Evolutionary conservation across 768 basidiomycete genomes (phyloP).

Genomic region (Pisolithus tinctorius): DNA sequence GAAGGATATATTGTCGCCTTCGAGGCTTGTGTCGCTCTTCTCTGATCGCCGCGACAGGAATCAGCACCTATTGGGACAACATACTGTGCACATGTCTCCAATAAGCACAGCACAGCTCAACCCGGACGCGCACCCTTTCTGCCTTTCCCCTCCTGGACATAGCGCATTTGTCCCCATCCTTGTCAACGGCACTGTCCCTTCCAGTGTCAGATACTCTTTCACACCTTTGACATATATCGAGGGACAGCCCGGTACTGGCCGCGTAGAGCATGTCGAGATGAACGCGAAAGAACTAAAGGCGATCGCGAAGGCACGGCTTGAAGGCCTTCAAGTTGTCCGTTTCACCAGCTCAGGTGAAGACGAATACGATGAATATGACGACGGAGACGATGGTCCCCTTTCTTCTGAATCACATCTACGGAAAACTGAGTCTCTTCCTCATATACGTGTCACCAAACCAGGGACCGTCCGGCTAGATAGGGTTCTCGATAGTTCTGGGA

Average conservation of each 20-base stretch:
- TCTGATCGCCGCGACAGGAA: slow-evolving; percentile 35
- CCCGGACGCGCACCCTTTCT: slow-evolving; percentile 66
- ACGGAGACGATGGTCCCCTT: slow-evolving; percentile 35
- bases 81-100: slow-evolving; percentile 88
- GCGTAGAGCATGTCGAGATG: slow-evolving; percentile 50
- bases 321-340: slow-evolving; percentile 41
- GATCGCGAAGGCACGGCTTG: slow-evolving; percentile 55
- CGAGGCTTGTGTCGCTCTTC: slow-evolving; percentile 43
- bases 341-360: slow-evolving; percentile 29
- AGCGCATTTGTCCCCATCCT: slow-evolving; percentile 73
- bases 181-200: slow-evolving; percentile 84
- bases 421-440: slow-evolving; percentile 65
- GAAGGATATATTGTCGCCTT: slow-evolving; percentile 41
- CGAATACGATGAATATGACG: slow-evolving; percentile 67
- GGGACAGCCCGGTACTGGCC: slow-evolving; percentile 32
- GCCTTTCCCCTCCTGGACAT: slow-evolving; percentile 48
- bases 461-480: slow-evolving; percentile 71
- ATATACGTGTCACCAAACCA: slow-evolving; percentile 67
- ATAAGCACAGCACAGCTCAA: slow-evolving; percentile 91
- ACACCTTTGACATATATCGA: slow-evolving; percentile 52
- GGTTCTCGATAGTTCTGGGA: slow-evolving; percentile 61
- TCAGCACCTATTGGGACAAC: slow-evolving; percentile 71
- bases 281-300: slow-evolving; percentile 57
- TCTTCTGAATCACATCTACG: slow-evolving; percentile 47
- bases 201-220: slow-evolving; percentile 64